Percentiles rank a stretch among this genome's conserved stretches.
Evolutionary conservation across 495 filamentous ascomycete species (phyloP).

Genomic region (Sphaerosporella brunnea): DNA sequence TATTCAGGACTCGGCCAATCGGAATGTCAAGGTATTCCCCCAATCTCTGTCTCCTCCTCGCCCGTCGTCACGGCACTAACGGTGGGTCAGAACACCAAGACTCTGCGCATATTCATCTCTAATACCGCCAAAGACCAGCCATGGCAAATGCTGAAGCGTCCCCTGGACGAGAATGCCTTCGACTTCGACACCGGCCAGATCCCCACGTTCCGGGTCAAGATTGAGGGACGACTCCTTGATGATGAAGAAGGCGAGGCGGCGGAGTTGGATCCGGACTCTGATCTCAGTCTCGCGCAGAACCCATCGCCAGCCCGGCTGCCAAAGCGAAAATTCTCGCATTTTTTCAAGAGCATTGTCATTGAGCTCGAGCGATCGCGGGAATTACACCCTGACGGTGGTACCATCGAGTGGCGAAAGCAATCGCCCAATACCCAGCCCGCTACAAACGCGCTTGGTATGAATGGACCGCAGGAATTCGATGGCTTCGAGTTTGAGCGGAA

Average conservation of each 20-base stretch:
- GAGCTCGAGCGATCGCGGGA: constrained; percentile 56
- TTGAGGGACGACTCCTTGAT: constrained; percentile 78
- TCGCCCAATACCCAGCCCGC: constrained; percentile 36
- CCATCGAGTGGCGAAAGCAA: constrained; percentile 33
- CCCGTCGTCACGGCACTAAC: neutral
- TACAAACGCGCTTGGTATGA: constrained; percentile 33
- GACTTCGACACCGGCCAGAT: constrained; percentile 53
- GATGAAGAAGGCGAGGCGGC: constrained; percentile 46
- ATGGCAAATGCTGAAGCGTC: constrained; percentile 52
- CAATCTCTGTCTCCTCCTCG: no score
- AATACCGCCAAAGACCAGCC: constrained; percentile 90
- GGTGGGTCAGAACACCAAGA: constrained; percentile 45
- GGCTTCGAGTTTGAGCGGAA: constrained; percentile 77
- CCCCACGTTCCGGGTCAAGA: constrained; percentile 71
- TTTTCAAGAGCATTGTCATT: constrained; percentile 79
- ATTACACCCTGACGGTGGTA: constrained; percentile 24
- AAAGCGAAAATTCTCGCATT: constrained; percentile 64
- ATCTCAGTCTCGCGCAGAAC: constrained; percentile 22
- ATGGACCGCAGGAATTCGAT: constrained; percentile 81
- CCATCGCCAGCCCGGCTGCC: constrained; percentile 26
- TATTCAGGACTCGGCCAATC: constrained; percentile 64
- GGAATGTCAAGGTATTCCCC: constrained; percentile 46
- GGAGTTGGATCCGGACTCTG: constrained; percentile 41
- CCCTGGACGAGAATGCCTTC: constrained; percentile 46
- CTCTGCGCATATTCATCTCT: constrained; percentile 82